Evolutionary conservation across 345 rosid genomes (phyloP).

Genomic region (Populus alba): DNA sequence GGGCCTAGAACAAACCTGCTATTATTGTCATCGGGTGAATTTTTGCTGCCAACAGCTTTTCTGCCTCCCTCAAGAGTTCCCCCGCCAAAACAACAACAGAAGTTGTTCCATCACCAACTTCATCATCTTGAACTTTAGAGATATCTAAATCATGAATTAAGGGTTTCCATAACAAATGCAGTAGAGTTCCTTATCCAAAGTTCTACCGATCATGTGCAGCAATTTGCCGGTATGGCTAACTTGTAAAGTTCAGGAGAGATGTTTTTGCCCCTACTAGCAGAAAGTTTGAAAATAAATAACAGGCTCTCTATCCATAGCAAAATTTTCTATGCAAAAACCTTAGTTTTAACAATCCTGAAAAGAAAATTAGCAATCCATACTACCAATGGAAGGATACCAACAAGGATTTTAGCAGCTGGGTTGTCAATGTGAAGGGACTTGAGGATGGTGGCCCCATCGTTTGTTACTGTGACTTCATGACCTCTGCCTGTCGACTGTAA

Average conservation of each 20-base stretch:
- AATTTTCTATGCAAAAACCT: no score
- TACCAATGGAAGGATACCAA: slow-evolving; percentile 55
- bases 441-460: slow-evolving; percentile 96
- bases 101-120: slow-evolving; percentile 99
- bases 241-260: no score
- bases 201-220: neutral
- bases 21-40: slow-evolving; percentile 98
- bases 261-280: neutral
- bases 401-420: slow-evolving; percentile 94
- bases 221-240: neutral
- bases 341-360: neutral
- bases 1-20: slow-evolving; percentile 47
- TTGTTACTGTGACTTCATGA: slow-evolving; percentile 77
- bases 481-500: slow-evolving; percentile 95
- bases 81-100: slow-evolving; percentile 98
- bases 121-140: slow-evolving; percentile 99
- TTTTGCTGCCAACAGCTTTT: slow-evolving; percentile 82
- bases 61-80: slow-evolving; percentile 92
- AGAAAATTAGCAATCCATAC: neutral
- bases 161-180: slow-evolving; percentile 1
- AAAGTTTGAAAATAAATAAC: neutral
- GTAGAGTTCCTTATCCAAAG: neutral
- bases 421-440: slow-evolving; percentile 93
- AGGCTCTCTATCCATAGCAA: no score
- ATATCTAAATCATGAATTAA: slow-evolving; percentile 50